Evolutionary conservation across 2,329 filamentous ascomycete genomes (phyloP), one percentile per base, ranked within the genome.

Genomic region (Lasiodiplodia sp.): DNA sequence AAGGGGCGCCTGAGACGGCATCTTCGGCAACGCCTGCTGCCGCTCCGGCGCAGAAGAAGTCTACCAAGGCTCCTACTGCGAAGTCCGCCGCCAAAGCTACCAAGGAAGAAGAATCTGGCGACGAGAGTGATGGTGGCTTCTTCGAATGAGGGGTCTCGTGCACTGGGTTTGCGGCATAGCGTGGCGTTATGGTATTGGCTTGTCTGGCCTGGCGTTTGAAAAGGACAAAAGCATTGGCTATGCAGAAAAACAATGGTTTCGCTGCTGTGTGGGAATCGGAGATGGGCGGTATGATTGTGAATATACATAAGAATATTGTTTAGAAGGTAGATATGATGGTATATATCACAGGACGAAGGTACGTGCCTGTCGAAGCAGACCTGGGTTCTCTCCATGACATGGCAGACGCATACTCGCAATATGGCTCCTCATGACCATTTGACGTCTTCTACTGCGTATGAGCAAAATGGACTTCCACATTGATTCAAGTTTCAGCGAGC

Each of bases 121-220:
- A 68, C 14, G 40, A 78, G 21, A 79, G 77, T 64, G 78, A 80
- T 44, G 77, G 76, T 31, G 78, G 77, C 3, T 80, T 80, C 71
- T 80, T 80, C 68, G 78, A 80, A 70, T 68, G 25, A 65, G 7
- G 12, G 1, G 7, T 8, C 6, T 51, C 37, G n/a, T 18, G 3
- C 14, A 34, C 34, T 57, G 21, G 16, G 18, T 31, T 8, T 63
- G 12, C 23, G 47, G 55, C 65, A 67, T 60, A 58, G 55, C 65
- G 56, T 58, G 65, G 65, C 40, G 65, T 67, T 66, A n/a, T 10
- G 51, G 63, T 21, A 55, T 34, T 18, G 64, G 18, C n/a, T 18
- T 4, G 10, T 51, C n/a, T 1, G 58, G 58, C 10, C 57, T 51
- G 58, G 58, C 58, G 58, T 63, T 63, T 51, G 23, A 25, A 44